Evolutionary conservation across 2,329 filamentous ascomycete genomes (phyloP).

Genomic region (Helicocarpus griseus): DNA sequence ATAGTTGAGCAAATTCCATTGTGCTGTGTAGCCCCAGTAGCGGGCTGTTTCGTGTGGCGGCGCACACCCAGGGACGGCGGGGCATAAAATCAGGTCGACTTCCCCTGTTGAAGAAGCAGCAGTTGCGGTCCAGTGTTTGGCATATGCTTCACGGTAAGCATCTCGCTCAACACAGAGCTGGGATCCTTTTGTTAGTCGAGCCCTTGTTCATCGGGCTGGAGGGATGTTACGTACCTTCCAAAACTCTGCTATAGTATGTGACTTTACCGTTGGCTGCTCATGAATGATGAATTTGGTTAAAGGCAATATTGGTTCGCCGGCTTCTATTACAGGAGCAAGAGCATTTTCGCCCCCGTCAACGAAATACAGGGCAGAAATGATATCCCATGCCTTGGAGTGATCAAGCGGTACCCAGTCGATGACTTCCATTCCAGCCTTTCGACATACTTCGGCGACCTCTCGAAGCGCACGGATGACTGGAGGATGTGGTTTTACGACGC

Average conservation of each 20-base stretch:
- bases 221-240: conserved; percentile 20
- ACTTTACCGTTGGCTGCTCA: conserved; percentile 42
- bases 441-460: conserved; percentile 23
- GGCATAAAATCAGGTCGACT: conserved; percentile 53
- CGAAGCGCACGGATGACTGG: conserved; percentile 48
- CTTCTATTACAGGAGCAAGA: conserved; percentile 39
- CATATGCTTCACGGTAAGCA: conserved; percentile 35
- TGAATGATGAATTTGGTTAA: conserved; percentile 51
- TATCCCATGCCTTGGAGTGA: conserved; percentile 41
- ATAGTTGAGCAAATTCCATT: conserved; percentile 63
- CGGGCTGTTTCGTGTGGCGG: conserved; percentile 44
- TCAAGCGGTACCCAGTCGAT: conserved; percentile 33
- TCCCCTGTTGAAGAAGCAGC: conserved; percentile 18
- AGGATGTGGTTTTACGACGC: conserved; percentile 44
- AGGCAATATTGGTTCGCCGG: conserved; percentile 50
- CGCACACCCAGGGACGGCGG: conserved; percentile 47
- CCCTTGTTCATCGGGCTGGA: neutral
- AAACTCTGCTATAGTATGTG: conserved; percentile 32
- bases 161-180: conserved; percentile 8
- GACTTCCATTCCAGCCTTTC: conserved; percentile 15
- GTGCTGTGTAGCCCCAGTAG: conserved; percentile 56
- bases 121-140: conserved; percentile 37
- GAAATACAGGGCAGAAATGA: conserved; percentile 44
- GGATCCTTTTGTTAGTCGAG: neutral
- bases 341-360: conserved; percentile 51